Evolutionary conservation across 1,284 basidiomycete species (phyloP), one percentile per base, ranked within the genome.

Genomic region (Leccinum subfulvum): DNA sequence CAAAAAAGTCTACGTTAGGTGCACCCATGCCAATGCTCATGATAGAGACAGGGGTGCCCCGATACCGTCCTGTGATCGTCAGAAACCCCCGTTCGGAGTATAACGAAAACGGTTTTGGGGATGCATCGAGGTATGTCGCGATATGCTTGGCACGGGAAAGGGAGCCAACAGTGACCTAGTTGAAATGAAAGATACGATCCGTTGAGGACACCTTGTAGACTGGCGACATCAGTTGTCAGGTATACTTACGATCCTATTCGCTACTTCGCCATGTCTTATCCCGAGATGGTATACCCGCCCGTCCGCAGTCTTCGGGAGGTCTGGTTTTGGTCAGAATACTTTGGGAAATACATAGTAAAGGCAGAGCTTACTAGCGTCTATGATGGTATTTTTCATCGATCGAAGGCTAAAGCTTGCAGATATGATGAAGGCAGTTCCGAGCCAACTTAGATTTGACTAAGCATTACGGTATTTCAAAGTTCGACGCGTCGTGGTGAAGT

Each of bases 21-120:
- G 78, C 80, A 21, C 92, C 92, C 92, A 94, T 94, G 9, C 92
- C 92, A 62, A 93, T 93, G 64, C 88, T 89, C 54, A 92, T 80
- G 60, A 94, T 84, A 13, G 87, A 90, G 37, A 94, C 74, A 5
- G 91, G 90, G 3, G 83, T 75, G 54, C 84, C 84, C 54, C 83
- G 81, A 78, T 88, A 94, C 44, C 86, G 81, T 11, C 92, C 92
- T 4, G 92, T 94, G 65, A 92, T 84, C 3, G 90, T 94, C 62
- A 90, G 76, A 75, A 93, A 94, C 8, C 91, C 91, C 58, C 92
- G 82, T 67, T 92, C 90, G 18, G 89, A 91, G 52, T 79, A 79
- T 56, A 91, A 76, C 64, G 81, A 80, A 73, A 93, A 92, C 0
- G 82, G 81, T 58, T 79, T 76, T 1, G 86, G 86, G 26, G 71